Percentiles rank a stretch among this genome's conserved stretches.
Conservation (phyloP, 345 rosid species). For the Eucalyptus cladocalyx region DNA sequence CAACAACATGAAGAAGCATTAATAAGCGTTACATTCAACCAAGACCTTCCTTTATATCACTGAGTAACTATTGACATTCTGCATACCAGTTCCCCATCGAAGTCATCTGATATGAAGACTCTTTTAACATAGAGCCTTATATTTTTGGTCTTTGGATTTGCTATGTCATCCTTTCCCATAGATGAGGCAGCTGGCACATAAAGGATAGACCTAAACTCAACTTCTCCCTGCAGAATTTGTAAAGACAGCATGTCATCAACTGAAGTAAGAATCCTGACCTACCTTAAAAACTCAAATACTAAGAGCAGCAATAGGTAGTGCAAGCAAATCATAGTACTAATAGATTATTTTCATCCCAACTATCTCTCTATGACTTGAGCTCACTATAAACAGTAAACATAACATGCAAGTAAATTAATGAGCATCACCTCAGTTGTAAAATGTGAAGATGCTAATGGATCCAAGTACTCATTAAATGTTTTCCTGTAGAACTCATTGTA, state of each 20-base stretch:
- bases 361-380: neutral
- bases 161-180: slow-evolving; percentile 70
- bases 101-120: slow-evolving; percentile 95
- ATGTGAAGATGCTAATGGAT: slow-evolving; percentile 92
- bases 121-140: slow-evolving; percentile 93
- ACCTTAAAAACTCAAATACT: neutral
- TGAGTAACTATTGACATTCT: neutral
- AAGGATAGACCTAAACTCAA: slow-evolving; percentile 91
- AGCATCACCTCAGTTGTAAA: slow-evolving; percentile 87
- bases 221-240: slow-evolving; percentile 59
- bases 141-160: slow-evolving; percentile 90
- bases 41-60: neutral
- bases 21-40: neutral
- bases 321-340: neutral
- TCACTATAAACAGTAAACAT: neutral
- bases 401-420: neutral
- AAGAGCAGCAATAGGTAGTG: neutral
- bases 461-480: slow-evolving; percentile 86
- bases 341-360: neutral
- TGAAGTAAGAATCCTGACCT: neutral
- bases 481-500: slow-evolving; percentile 90
- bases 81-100: slow-evolving; percentile 95
- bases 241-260: neutral
- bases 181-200: slow-evolving; percentile 79
- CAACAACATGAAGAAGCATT: neutral